These are phyloP conservation scores for Tolypocladium amazonense DNA, from an alignment of 2,329 filamentous ascomycete species.

Conservation along the genomic window DNA sequence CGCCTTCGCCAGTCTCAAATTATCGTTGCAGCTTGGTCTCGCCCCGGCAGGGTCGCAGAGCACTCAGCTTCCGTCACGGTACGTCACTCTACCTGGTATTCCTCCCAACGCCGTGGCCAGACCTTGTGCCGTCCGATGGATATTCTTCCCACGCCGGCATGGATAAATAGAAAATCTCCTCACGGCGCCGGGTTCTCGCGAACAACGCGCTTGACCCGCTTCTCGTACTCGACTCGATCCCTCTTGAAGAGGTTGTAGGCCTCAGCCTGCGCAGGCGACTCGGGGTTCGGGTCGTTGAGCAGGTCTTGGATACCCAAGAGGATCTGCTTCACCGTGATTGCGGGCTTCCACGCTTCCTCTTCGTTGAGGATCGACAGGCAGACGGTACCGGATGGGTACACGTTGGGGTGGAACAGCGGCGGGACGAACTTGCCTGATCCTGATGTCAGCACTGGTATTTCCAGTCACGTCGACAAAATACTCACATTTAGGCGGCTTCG, in stretches of 20 bases:
- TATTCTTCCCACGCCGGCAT: neutral
- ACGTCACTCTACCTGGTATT: constrained; percentile 15
- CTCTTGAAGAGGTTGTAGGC: constrained; percentile 96
- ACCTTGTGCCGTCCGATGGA: constrained; percentile 11
- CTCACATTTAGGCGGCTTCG: constrained; percentile 96
- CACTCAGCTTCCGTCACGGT: neutral
- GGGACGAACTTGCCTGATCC: constrained; percentile 82
- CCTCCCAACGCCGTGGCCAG: constrained; percentile 19
- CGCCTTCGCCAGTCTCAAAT: constrained; percentile 1
- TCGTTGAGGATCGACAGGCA: constrained; percentile 97
- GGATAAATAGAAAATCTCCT: constrained; percentile 4
- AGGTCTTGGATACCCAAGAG: constrained; percentile 92
- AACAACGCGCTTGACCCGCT: constrained; percentile 75
- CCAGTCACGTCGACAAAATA: constrained; percentile 7
- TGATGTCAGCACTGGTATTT: neutral
- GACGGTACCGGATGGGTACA: constrained; percentile 95
- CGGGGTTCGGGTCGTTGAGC: constrained; percentile 91
- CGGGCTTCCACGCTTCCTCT: constrained; percentile 96
- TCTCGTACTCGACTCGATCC: constrained; percentile 78
- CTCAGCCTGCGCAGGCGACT: constrained; percentile 92
- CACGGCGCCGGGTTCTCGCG: constrained; percentile 76
- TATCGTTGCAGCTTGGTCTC: neutral
- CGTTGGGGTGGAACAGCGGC: constrained; percentile 95
- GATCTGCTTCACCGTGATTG: constrained; percentile 97
- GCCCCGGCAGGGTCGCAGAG: neutral